These are phyloP conservation scores for Cryptococcus sp. DNA, from an alignment of 1,284 basidiomycete genomes.

Conservation along the genomic window DNA sequence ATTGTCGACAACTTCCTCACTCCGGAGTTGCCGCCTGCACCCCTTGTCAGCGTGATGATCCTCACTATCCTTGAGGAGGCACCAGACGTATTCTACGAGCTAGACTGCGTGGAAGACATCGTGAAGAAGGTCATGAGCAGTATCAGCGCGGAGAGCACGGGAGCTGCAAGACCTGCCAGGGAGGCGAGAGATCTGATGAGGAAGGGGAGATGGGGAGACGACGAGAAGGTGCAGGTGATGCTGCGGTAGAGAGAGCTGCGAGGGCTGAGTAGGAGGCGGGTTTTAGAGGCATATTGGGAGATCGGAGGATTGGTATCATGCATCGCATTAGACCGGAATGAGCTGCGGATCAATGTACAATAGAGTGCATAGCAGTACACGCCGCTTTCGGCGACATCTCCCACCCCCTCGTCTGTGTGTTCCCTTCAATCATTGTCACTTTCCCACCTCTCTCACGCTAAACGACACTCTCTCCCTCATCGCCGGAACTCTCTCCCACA, in stretches of 20 bases:
- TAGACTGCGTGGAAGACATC: conserved; percentile 60
- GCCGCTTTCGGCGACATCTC: no score
- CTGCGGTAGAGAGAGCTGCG: conserved; percentile 4
- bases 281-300: neutral
- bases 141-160: conserved; percentile 64
- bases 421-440: neutral
- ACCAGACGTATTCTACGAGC: conserved; percentile 64
- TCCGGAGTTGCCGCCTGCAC: conserved; percentile 31
- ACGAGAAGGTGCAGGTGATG: conserved; percentile 13
- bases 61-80: conserved; percentile 59
- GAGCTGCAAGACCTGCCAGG: conserved; percentile 74
- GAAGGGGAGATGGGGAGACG: conserved; percentile 26
- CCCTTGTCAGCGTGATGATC: conserved; percentile 61
- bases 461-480: conserved; percentile 1
- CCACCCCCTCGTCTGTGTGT: no score
- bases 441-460: neutral
- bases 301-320: neutral
- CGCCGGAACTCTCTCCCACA: neutral
- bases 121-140: conserved; percentile 71
- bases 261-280: neutral
- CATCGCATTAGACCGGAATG: no score
- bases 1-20: conserved; percentile 59
- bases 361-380: no score
- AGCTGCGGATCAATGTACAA: no score
- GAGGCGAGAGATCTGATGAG: conserved; percentile 77